phyloP scores from a whole-genome alignment of 1,284 basidiomycete genomes.

The Ceratobasidium sp. region DNA sequence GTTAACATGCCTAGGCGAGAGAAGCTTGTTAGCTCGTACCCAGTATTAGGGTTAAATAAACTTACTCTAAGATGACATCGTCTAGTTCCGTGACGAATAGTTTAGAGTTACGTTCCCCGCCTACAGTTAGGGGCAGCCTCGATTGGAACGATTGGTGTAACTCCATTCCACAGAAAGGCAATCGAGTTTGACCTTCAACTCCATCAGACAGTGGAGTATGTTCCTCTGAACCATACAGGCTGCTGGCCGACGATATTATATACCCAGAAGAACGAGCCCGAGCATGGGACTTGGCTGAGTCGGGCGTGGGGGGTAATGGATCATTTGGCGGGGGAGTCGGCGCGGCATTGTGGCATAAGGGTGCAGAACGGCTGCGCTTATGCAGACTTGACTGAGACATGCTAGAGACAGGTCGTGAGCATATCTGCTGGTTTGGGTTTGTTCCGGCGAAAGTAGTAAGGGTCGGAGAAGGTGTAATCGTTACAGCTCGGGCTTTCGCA shows the following conservation, averaged over 20 bases:
- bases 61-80: too few species aligned
- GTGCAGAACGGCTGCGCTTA: background rate
- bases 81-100: too few species aligned
- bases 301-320: background rate
- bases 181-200: background rate
- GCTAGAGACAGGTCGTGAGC: background rate
- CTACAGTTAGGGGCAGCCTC: too few species aligned
- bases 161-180: background rate
- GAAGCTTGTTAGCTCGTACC: background rate
- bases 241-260: background rate
- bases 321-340: background rate
- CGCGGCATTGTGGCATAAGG: background rate
- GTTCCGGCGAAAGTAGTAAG: background rate
- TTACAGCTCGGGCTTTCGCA: background rate
- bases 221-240: background rate
- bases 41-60: background rate
- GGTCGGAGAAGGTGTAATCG: background rate
- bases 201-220: background rate
- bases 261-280: background rate
- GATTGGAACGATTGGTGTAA: background rate
- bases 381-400: background rate
- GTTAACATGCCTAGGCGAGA: background rate
- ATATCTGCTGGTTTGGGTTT: background rate
- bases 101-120: too few species aligned
- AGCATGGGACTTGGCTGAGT: background rate